Evolutionary conservation across 352 stramenopile species (phyloP).

Genomic region (Phytophthora pluvialis): DNA sequence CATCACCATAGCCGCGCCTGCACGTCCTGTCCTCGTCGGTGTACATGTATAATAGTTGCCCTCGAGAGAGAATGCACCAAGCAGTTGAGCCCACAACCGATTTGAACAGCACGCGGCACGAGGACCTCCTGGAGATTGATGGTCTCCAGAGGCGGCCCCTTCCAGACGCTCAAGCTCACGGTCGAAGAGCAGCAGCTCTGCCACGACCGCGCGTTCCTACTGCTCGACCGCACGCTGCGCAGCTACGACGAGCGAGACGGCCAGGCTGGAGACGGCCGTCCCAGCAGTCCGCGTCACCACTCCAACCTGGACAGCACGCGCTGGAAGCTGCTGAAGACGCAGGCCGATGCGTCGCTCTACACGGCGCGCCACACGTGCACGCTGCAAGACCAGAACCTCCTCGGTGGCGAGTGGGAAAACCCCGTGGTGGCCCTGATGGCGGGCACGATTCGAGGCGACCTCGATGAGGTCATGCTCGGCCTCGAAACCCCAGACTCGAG

Average conservation of each 20-base stretch:
- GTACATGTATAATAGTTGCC: background rate
- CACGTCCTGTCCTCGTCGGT: constrained; percentile 19
- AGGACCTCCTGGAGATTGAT: background rate
- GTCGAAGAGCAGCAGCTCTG: constrained; percentile 20
- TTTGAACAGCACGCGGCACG: background rate
- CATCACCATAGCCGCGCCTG: constrained; percentile 26
- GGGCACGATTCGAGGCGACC: constrained; percentile 24
- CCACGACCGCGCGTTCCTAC: constrained; percentile 24
- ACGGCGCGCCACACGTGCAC: constrained; percentile 14
- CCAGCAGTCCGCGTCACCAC: constrained; percentile 15
- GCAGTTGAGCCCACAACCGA: constrained; percentile 3
- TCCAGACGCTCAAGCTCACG: constrained; percentile 6
- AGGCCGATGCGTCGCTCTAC: constrained; percentile 29
- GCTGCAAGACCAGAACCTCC: constrained; percentile 24
- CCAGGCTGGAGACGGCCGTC: constrained; percentile 8
- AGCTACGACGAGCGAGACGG: constrained; percentile 36
- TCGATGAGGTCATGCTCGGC: constrained; percentile 35
- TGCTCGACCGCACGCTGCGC: constrained; percentile 38
- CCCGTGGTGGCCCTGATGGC: constrained; percentile 20
- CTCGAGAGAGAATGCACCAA: too few relatives aligned
- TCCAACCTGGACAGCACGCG: constrained; percentile 27
- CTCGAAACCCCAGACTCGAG: constrained; percentile 16
- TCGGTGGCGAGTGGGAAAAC: constrained; percentile 31
- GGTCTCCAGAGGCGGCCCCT: constrained; percentile 3
- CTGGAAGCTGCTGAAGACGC: constrained; percentile 36